A percentile compares a stretch with the other conserved stretches of the same genome.
These are phyloP conservation scores for Cladochytrium replicatum DNA, from an alignment of 192 early-diverging fungal species.

Conservation along the genomic window DNA sequence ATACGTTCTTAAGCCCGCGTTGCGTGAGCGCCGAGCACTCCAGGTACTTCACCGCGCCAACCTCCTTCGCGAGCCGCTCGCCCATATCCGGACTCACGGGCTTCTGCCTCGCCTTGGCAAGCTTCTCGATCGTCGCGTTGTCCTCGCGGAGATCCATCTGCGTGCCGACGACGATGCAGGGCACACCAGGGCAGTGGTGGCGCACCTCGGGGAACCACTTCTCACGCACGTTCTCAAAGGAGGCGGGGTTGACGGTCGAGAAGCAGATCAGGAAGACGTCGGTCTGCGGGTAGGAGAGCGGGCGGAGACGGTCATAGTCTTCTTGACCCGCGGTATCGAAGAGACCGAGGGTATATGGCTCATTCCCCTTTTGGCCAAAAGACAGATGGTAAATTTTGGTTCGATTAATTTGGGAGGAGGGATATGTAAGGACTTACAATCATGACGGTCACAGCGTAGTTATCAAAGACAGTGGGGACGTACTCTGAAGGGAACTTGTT, in stretches of 20 bases:
- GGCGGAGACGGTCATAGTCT: constrained; percentile 91
- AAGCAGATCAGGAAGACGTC: constrained; percentile 74
- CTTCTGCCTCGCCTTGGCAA: constrained; percentile 54
- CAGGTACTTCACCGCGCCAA: constrained; percentile 74
- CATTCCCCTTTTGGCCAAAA: constrained; percentile 61
- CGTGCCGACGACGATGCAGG: constrained; percentile 74
- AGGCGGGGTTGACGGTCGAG: constrained; percentile 62
- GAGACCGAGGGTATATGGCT: constrained; percentile 87
- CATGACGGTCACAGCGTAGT: constrained; percentile 99
- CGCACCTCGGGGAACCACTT: constrained; percentile 58
- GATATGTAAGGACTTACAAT: constrained; percentile 65
- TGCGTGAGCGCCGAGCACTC: constrained; percentile 79
- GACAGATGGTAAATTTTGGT: no score
- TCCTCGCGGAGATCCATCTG: constrained; percentile 72
- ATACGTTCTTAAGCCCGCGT: constrained; percentile 78
- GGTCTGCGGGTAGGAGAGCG: constrained; percentile 70
- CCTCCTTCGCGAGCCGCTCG: constrained; percentile 55
- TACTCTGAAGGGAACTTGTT: constrained; percentile 96
- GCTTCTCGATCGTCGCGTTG: constrained; percentile 45
- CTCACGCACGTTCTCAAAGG: constrained; percentile 68
- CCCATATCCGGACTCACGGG: constrained; percentile 60
- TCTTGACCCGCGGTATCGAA: constrained; percentile 98
- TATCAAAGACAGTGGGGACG: constrained; percentile 97
- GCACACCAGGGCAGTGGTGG: constrained; percentile 76
- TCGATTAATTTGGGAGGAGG: no score